phyloP scores from a whole-genome alignment of 257 asterid species.

The Echites panduratus region DNA sequence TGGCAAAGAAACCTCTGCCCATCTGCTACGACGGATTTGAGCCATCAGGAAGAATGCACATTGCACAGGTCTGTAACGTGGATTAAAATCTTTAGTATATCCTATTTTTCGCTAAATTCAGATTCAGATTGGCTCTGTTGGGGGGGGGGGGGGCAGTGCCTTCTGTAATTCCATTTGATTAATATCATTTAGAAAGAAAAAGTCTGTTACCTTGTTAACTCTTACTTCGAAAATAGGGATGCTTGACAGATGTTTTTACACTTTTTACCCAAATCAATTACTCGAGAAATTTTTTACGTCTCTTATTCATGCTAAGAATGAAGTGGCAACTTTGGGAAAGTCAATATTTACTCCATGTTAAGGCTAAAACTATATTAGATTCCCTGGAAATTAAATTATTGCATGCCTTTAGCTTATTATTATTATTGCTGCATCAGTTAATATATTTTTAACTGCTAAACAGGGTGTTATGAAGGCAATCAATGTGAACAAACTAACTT shows the following conservation, averaged over 20 bases:
- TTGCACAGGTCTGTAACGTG: constrained; percentile 62
- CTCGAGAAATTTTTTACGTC: not conserved
- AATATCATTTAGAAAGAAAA: too few relatives aligned
- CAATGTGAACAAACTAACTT: constrained; percentile 61
- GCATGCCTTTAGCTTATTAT: not conserved
- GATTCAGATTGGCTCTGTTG: not conserved
- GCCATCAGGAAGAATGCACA: constrained; percentile 97
- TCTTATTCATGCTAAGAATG: not conserved
- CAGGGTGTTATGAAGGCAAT: constrained; percentile 92
- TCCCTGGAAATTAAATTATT: not conserved
- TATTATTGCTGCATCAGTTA: not conserved
- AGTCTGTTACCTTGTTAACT: too few relatives aligned
- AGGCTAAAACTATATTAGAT: not conserved
- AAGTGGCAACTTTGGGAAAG: not conserved
- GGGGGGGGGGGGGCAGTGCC: not conserved
- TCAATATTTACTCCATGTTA: not conserved
- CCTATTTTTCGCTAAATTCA: too few relatives aligned
- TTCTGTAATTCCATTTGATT: not conserved
- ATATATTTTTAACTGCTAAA: constrained; percentile 6
- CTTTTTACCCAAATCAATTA: not conserved
- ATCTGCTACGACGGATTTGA: constrained; percentile 89
- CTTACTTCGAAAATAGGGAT: too few relatives aligned
- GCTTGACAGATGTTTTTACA: too few relatives aligned
- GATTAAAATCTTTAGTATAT: not conserved
- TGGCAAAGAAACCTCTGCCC: constrained; percentile 62